Evolutionary conservation across 2,329 filamentous ascomycete species (phyloP), one percentile per base, ranked within the genome.

Genomic region (Beauveria caledonica): DNA sequence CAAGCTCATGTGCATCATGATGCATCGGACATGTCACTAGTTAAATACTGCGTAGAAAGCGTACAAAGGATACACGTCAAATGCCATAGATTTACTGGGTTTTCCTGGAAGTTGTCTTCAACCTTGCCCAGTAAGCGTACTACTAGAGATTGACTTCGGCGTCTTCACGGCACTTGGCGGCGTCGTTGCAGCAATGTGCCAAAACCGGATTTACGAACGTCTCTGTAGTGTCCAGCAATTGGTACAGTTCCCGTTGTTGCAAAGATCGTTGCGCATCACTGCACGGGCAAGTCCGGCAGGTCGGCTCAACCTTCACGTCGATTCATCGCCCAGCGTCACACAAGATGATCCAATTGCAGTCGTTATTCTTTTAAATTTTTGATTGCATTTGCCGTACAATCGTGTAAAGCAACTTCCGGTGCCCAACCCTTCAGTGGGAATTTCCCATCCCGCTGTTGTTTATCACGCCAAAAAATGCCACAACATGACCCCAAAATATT

Each of bases 391-490:
- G 76, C 74, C 72, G 71, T 72, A 76, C 73, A 76, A 73, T 72
- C 73, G 70, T 73, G 69, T 69, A 73, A 73, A 71, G 68, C 69
- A 72, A 70, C 71, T 72, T 74, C 73, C 73, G 69, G 69, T 74
- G 70, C 72, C 73, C 72, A 70, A 73, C 71, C 73, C 72, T 69
- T 67, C 71, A 73, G 70, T 61, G 67, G 67, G 70, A 72, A 71
- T 69, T 64, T 67, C 67, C 68, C 66, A 68, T 72, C 65, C 67
- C 69, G 64, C 72, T 71, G 71, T 70, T 76, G 70, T 75, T 78
- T 76, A 79, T 78, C 77, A 80, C 78, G 78, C 79, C 78, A 71
- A 75, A 71, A 78, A 79, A 81, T 81, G 78, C 78, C 78, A 80
- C 66, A 74, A 72, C 53, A 61, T 69, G 72, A 73, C 69, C 75